A percentile compares a stretch with the other conserved stretches of the same genome.
Evolutionary conservation across 202 grass and related monocot genomes (phyloP).

Genomic region (Schoenoplectus tabernaemontani): DNA sequence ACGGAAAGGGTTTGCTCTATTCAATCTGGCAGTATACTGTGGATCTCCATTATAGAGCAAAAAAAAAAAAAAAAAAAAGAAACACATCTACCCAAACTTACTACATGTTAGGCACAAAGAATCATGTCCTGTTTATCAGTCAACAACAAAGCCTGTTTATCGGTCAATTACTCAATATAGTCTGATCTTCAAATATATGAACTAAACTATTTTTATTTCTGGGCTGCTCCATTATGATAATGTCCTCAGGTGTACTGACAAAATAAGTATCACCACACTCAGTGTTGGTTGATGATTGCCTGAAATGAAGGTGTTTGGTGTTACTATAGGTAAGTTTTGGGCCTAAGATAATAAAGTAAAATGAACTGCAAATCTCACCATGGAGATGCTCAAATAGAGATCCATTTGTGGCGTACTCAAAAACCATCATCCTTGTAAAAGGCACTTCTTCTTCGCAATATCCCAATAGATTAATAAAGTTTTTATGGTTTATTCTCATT

Average conservation of each 20-base stretch:
- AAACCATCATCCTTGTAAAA: constrained; percentile 97
- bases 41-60: not conserved
- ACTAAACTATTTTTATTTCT: not conserved
- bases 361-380: constrained; percentile 37
- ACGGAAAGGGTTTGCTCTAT: not conserved
- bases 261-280: not conserved
- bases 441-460: constrained; percentile 88
- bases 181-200: not conserved
- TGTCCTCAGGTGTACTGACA: not conserved
- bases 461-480: constrained; percentile 92
- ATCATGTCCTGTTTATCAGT: not conserved
- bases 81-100: not conserved
- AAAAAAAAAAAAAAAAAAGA: too few relatives aligned
- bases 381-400: constrained; percentile 94
- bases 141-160: not conserved
- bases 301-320: not conserved
- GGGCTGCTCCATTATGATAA: not conserved
- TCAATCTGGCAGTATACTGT: not conserved
- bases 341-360: constrained; percentile 4
- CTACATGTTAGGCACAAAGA: not conserved
- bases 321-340: not conserved
- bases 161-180: not conserved
- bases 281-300: not conserved
- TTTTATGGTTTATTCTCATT: constrained; percentile 84
- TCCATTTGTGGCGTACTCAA: constrained; percentile 88